Base-by-base conservation (phyloP, 169 alveolate genomes). In the Toxoplasma gondii region DNA sequence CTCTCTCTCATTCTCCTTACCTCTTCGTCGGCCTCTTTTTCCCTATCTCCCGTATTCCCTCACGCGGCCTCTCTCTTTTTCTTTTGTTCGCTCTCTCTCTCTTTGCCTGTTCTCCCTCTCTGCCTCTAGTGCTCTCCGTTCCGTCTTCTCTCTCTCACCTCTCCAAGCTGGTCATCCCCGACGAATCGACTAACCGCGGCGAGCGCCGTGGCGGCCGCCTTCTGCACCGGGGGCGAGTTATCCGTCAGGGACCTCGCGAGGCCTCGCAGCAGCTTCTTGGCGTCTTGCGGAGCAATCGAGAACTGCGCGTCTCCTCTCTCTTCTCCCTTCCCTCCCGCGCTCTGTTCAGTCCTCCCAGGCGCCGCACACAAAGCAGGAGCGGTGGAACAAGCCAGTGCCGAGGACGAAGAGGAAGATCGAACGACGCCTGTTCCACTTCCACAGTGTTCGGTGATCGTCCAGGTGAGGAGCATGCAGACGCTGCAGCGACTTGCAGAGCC, bases 401-500 rank as follows among this genome's bases (percentile, higher is more conserved):
- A 53, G 19, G 67, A 53, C 9, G 74, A 64, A 4, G 39, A 19
- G 45, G 86, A 78, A n/a, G 86, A 78, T 10, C 22, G 86, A 38
- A 78, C 44, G 84, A 43, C 95, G 1, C 64, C 92, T 10, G 95
- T 53, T 4, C 87, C 54, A 43, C 88, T 92, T 41, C 81, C 88
- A 9, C 95, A 91, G 88, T 91, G 88, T 83, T 92, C 95, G 54
- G 70, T 91, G 69, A 93, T 69, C 84, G 81, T 31, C 95, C 93
- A 93, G 31, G 92, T 58, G n/a, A 93, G 82, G 43, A 93, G 81
- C 87, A 70, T 64, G 24, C 93, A 84, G n/a, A 87, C 95, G 34
- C 93, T 91, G 29, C 95, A 93, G 39, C 95, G 95, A 49, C 95
- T 93, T 67, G 95, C 69, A 64, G 90, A 91, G 0, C 95, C 95